Evolutionary conservation across 371 early-diverging fungal species (phyloP), one percentile per base, ranked within the genome.

Genomic region (Smittium culicis): DNA sequence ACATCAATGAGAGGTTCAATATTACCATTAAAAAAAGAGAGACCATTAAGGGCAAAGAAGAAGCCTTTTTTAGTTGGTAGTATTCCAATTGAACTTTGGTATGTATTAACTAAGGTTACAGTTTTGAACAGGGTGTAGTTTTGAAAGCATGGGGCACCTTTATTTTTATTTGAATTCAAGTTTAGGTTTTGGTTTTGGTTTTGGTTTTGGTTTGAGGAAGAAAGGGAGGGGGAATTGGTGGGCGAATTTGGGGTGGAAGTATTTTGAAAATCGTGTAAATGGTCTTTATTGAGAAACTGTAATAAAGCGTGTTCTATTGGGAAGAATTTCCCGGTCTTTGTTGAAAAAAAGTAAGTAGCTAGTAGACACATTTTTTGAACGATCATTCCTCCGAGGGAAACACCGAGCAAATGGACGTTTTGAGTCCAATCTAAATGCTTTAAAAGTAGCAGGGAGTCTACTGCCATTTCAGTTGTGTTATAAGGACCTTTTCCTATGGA

Each of bases 371-470:
- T 71, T 66, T 84, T 82, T 59, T 85, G 78, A 0, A 85, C 79
- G 28, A 88, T 83, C 88, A 88, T 88, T 29, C 86, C 87, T 33
- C 90, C 78, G 31, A 78, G 14, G 1, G 86, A 86, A 5, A 89
- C 78, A 1, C 90, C 91, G 27, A 81, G 82, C 45, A 89, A 45
- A 71, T 88, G 83, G 14, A 89, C 77, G 45, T 81, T 69, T 1
- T 73, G 61, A 0, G 69, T 78, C 89, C 89, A 90, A 0, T 79
- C 82, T 54, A 89, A 66, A 31, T 84, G 81, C 57, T 83, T 81
- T 57, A 89, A 70, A 24, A 91, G 69, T 17, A 79, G 79, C 33
- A 79, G 65, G 0, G 86, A 80, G 67, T 91, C 92, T 16, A 68
- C 28, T 1, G 90, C 90, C 85, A 90, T 80, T 70, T 85, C 84